Evolutionary conservation across 306 rosid genomes (phyloP).

Genomic region (cucumber (Cucumis sativus)): Cucumber_9930_V3 NC_026658.2:24004501-24005000

Average conservation of each 20-base stretch:
- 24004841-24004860: constrained; percentile 20
- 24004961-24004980: not conserved
- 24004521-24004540: constrained; percentile 39
- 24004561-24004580: constrained; percentile 60
- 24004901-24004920: not conserved
- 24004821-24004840: constrained; percentile 60
- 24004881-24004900: not conserved
- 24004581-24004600: constrained; percentile 82
- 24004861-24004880: not conserved
- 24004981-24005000: not conserved
- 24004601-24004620: constrained; percentile 94
- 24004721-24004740: constrained; percentile 84
- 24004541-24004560: constrained; percentile 64
- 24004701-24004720: constrained; percentile 48
- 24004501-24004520: constrained; percentile 13
- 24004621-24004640: constrained; percentile 43
- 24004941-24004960: not conserved
- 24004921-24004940: not conserved
- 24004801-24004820: constrained; percentile 77
- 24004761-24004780: constrained; percentile 68
- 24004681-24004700: constrained; percentile 16
- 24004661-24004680: constrained; percentile 34
- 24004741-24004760: constrained; percentile 74
- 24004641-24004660: constrained; percentile 35
- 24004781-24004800: constrained; percentile 37